These are phyloP conservation scores for Pholiota microspora DNA, from an alignment of 768 basidiomycete genomes.

Conservation along the genomic window DNA sequence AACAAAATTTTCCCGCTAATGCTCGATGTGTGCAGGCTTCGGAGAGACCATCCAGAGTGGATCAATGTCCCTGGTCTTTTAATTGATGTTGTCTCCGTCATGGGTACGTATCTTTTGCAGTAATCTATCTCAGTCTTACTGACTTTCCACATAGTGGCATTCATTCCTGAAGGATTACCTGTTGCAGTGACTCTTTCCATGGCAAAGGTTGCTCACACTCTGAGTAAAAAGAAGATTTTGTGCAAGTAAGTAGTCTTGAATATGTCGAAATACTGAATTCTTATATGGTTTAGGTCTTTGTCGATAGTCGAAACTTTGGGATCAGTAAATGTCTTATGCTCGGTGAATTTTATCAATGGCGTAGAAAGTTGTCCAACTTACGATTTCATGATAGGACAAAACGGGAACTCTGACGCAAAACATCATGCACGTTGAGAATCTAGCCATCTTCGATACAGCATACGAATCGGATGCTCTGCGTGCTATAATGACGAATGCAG, in stretches of 20 bases:
- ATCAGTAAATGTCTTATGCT: conserved; percentile 50
- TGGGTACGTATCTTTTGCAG: conserved; percentile 29
- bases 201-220: conserved; percentile 29
- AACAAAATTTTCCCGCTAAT: background rate
- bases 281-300: conserved; percentile 38
- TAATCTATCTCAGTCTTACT: background rate
- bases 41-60: conserved; percentile 35
- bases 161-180: conserved; percentile 50
- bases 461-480: conserved; percentile 24
- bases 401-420: conserved; percentile 63
- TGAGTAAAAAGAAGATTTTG: conserved; percentile 51
- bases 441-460: conserved; percentile 35
- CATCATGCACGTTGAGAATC: conserved; percentile 53
- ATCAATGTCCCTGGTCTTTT: conserved; percentile 51
- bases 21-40: conserved; percentile 30
- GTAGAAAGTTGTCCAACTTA: background rate
- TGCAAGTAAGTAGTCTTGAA: conserved; percentile 27
- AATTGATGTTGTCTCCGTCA: conserved; percentile 57
- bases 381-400: conserved; percentile 39
- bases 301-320: conserved; percentile 69
- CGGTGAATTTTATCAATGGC: conserved; percentile 15
- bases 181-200: conserved; percentile 56
- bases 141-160: conserved; percentile 31
- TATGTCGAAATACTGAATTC: background rate
- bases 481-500: conserved; percentile 7